Conservation (phyloP, 768 basidiomycete genomes). For the Boletus rex-veris region DNA sequence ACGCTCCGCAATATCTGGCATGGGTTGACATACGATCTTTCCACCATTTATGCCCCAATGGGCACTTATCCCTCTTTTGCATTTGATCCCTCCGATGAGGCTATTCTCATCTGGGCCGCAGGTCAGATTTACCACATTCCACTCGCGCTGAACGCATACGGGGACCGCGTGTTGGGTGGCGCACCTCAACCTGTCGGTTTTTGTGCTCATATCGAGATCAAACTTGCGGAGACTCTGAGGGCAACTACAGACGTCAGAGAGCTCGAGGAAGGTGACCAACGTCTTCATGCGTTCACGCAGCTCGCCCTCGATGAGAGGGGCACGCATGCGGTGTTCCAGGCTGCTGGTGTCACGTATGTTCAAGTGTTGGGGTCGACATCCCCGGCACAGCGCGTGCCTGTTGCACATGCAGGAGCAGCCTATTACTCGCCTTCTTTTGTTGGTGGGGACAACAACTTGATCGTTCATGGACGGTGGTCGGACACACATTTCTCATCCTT, state of each 20-base stretch:
- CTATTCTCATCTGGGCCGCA: constrained; percentile 68
- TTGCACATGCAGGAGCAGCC: constrained; percentile 42
- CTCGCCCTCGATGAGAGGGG: constrained; percentile 56
- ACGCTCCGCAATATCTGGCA: constrained; percentile 64
- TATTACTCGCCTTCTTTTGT: constrained; percentile 69
- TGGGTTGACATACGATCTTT: constrained; percentile 67
- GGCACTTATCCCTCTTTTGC: constrained; percentile 77
- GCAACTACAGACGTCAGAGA: constrained; percentile 48
- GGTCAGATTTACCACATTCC: constrained; percentile 67
- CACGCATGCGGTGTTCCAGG: constrained; percentile 57
- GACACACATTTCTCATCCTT: constrained; percentile 58
- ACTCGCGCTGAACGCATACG: constrained; percentile 33
- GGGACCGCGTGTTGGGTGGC: constrained; percentile 46
- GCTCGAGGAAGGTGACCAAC: constrained; percentile 53
- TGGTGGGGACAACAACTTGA: constrained; percentile 37
- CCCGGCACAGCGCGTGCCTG: constrained; percentile 42
- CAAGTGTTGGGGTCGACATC: constrained; percentile 26
- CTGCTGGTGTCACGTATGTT: constrained; percentile 45
- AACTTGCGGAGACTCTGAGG: constrained; percentile 56
- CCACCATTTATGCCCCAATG: constrained; percentile 65
- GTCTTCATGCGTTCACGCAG: constrained; percentile 61
- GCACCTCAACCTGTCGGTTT: constrained; percentile 52
- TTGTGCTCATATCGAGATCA: constrained; percentile 59
- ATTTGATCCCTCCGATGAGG: constrained; percentile 37
- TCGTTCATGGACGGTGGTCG: constrained; percentile 70